A percentile compares a stretch with the other conserved stretches of the same genome.
Conservation (phyloP, 2,329 filamentous ascomycete genomes). For the Fusarium brevicatenulatum region DNA sequence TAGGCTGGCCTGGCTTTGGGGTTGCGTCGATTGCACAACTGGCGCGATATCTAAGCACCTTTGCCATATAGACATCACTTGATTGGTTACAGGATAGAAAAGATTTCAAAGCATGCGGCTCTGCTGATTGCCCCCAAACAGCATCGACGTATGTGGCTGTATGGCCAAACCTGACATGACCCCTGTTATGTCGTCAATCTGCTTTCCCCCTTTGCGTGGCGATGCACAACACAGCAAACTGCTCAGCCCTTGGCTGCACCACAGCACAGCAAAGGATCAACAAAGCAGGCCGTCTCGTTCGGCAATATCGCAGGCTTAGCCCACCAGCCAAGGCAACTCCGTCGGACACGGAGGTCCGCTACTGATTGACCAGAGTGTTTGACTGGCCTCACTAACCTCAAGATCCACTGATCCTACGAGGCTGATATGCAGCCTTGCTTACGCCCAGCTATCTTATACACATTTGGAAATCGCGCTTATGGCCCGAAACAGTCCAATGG, state of each 20-base stretch:
- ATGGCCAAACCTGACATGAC: neutral
- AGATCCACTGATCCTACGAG: neutral
- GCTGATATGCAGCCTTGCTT: constrained; percentile 19
- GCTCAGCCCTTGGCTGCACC: constrained; percentile 1
- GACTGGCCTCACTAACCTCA: neutral
- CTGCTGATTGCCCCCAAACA: neutral
- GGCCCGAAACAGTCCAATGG: neutral
- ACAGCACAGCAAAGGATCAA: neutral
- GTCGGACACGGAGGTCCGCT: neutral
- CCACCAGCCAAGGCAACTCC: neutral
- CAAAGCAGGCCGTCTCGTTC: neutral
- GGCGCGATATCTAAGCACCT: neutral
- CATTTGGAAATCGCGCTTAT: constrained; percentile 13
- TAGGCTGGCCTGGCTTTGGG: too few species aligned
- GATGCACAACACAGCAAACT: neutral
- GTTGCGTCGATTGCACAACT: neutral
- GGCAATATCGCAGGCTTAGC: neutral
- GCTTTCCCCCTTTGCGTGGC: neutral
- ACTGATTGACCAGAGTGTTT: neutral
- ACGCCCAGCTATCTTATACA: constrained; percentile 8
- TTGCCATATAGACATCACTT: neutral
- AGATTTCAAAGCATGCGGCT: neutral
- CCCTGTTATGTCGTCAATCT: neutral
- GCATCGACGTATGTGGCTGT: constrained; percentile 14
- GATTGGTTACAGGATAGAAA: neutral